Evolutionary conservation across 2,329 filamentous ascomycete genomes (phyloP), one percentile per base, ranked within the genome.

Genomic region (Diplodia mutila): DNA sequence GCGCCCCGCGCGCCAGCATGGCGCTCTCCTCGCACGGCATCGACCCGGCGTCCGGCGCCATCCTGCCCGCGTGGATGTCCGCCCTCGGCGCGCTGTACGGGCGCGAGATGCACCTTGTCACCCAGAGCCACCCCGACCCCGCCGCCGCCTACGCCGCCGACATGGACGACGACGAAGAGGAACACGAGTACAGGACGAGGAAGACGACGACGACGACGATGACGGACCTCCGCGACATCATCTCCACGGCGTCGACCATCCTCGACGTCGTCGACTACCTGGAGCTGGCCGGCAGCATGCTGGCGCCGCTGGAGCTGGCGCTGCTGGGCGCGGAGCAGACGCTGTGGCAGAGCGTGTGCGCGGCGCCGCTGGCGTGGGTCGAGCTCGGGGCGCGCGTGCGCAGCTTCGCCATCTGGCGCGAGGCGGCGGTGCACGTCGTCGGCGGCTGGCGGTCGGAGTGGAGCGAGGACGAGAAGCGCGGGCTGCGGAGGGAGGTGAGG

Each of bases 51-150:
- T 73, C 73, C 27, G 73, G 71, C 63, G 73, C 71, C 61, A 67
- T 73, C 25, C 76, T 75, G 66, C 68, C 71, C 9, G 71, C 80
- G 57, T 85, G 81, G 73, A 76, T 82, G 57, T 75, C 77, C 42
- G 77, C 85, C 21, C 74, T 85, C 65, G 80, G 81, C 42, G 76
- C 80, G 23, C 80, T 85, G 70, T 85, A 85, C 76, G 79, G 80
- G 69, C 75, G 75, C 23, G 73, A 78, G 1, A 73, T 84, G 39
- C 69, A 75, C 11, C 75, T 85, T 49, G 4, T 8, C n/a, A 21
- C 42, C n/a, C 39, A 21, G 6, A 32, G 9, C 29, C 29, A 8
- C 1, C 9, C 8, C 42, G 4, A 42, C 14, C 14, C 2, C 14
- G 14, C 7, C 14, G 14, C 7, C 14, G 39, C 1, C 39, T n/a